A percentile compares a stretch with the other conserved stretches of the same genome.
Evolutionary conservation across 495 filamentous ascomycete species (phyloP).

Genomic region (Gamarada debralockiae): DNA sequence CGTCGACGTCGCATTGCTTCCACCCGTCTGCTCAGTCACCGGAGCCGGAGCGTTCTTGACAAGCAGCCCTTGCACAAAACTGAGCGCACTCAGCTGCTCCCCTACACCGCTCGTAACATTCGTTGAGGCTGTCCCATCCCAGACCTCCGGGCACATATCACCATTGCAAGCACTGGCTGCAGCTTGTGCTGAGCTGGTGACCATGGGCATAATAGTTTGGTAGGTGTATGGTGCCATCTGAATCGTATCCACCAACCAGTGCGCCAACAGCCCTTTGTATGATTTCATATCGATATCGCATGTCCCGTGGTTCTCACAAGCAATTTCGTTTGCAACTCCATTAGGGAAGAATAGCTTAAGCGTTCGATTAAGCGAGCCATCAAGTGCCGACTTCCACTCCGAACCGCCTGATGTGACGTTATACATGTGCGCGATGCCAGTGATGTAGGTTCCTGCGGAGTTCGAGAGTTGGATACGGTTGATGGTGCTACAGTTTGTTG

Average conservation of each 20-base stretch:
- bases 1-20: conserved; percentile 9
- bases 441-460: conserved; percentile 69
- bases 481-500: conserved; percentile 51
- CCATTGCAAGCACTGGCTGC: conserved; percentile 56
- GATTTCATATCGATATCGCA: conserved; percentile 69
- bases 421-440: conserved; percentile 74
- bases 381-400: conserved; percentile 55
- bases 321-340: conserved; percentile 60
- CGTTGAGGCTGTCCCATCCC: conserved; percentile 49
- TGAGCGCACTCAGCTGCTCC: conserved; percentile 69
- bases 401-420: conserved; percentile 48
- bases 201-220: conserved; percentile 50
- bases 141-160: conserved; percentile 46
- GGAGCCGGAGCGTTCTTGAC: conserved; percentile 41
- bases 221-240: conserved; percentile 63
- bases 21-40: conserved; percentile 15
- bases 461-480: conserved; percentile 72
- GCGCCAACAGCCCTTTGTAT: conserved; percentile 73
- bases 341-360: conserved; percentile 53
- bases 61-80: conserved; percentile 62
- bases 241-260: conserved; percentile 63
- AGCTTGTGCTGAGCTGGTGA: conserved; percentile 52
- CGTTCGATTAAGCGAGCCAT: conserved; percentile 51
- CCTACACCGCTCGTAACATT: conserved; percentile 49
- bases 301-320: conserved; percentile 51